Conservation (phyloP, 225 moss, liverwort and hornwort species). For the Straminergon stramineum region DNA sequence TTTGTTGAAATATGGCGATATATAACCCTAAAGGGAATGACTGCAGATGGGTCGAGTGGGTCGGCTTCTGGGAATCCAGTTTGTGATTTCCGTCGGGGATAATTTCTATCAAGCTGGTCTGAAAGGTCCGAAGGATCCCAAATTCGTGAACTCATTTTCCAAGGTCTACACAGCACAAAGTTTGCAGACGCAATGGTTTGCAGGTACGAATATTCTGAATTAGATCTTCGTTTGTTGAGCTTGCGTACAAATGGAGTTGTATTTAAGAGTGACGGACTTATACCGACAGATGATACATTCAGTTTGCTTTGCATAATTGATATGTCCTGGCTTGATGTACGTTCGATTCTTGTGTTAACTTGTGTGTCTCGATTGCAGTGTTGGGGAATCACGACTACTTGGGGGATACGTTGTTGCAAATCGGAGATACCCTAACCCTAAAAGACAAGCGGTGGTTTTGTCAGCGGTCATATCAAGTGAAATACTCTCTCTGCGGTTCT, state of each 20-base stretch:
- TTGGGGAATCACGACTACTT: constrained; percentile 80
- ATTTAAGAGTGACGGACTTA: background rate
- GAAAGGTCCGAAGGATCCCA: constrained; percentile 44
- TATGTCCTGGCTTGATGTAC: background rate
- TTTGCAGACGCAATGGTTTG: constrained; percentile 67
- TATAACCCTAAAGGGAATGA: too few relatives aligned
- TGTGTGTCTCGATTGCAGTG: constrained; percentile 19
- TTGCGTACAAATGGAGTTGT: background rate
- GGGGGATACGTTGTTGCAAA: constrained; percentile 61
- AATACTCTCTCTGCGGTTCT: constrained; percentile 36
- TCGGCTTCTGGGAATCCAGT: constrained; percentile 23
- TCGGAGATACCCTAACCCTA: constrained; percentile 33
- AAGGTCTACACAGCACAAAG: constrained; percentile 59
- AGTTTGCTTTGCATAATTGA: background rate
- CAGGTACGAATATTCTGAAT: constrained; percentile 15
- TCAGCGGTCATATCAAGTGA: constrained; percentile 54
- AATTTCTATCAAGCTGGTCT: constrained; percentile 68
- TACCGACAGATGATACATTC: background rate
- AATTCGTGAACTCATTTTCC: constrained; percentile 54
- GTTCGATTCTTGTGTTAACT: background rate
- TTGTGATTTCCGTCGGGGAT: constrained; percentile 66
- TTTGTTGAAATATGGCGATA: background rate
- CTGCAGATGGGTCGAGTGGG: constrained; percentile 70
- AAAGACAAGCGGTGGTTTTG: constrained; percentile 68
- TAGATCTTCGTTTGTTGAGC: background rate